Percentiles rank a stretch among this genome's conserved stretches.
phyloP scores from a whole-genome alignment of 106 monocot species.

The Apostasia ramifera region DNA sequence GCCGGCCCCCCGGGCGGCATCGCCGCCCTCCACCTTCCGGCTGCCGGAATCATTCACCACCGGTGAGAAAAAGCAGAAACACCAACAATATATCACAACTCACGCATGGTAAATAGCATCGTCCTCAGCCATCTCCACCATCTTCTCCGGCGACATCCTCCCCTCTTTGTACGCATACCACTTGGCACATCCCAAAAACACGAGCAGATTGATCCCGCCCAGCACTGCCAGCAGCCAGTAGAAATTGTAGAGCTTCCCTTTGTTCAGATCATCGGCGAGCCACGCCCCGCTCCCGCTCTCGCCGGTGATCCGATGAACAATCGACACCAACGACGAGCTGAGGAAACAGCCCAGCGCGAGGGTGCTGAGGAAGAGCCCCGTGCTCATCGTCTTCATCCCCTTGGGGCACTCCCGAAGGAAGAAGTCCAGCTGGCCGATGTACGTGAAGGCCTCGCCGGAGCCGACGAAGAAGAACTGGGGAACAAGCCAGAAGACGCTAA shows the following conservation, averaged over 20 bases:
- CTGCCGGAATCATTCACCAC: too few species aligned
- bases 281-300: conserved; percentile 28
- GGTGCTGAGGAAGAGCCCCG: conserved; percentile 18
- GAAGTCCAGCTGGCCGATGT: conserved; percentile 64
- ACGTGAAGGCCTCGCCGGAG: conserved; percentile 53
- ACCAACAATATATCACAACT: too few species aligned
- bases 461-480: conserved; percentile 70
- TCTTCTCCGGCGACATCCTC: too few species aligned
- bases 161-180: conserved; percentile 36
- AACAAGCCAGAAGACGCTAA: conserved; percentile 61
- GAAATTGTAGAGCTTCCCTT: conserved; percentile 42
- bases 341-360: conserved; percentile 49
- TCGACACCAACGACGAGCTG: conserved; percentile 34
- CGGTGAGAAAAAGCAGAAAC: too few species aligned
- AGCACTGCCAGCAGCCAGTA: conserved; percentile 51
- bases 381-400: conserved; percentile 30
- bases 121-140: too few species aligned
- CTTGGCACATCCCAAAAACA: conserved; percentile 28
- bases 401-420: conserved; percentile 46
- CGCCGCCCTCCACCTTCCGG: too few species aligned
- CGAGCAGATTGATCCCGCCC: conserved; percentile 24
- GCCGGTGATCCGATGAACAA: conserved; percentile 43
- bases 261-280: conserved; percentile 44
- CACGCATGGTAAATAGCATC: too few species aligned
- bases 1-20: too few species aligned